Percentiles rank a stretch among this genome's conserved stretches.
These are phyloP conservation scores for Hyparrhenia diplandra DNA, from an alignment of 176 grass and related monocot species.

Conservation along the genomic window DNA sequence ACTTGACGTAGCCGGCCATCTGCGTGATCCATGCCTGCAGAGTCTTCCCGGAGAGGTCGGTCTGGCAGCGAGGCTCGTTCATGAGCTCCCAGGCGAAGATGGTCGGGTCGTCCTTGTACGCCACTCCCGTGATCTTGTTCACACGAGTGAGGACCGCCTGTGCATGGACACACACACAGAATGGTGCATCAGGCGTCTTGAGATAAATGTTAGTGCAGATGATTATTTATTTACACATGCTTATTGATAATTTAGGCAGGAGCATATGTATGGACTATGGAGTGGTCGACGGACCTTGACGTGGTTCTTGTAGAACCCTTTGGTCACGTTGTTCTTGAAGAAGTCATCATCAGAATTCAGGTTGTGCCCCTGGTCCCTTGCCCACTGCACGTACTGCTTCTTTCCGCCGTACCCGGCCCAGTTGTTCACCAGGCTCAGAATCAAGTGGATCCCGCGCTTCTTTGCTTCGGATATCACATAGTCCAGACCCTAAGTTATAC, in stretches of 20 bases:
- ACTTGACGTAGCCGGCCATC: conserved; percentile 73
- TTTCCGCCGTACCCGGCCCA: conserved; percentile 68
- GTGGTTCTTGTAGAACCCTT: conserved; percentile 70
- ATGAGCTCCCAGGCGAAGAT: conserved; percentile 93
- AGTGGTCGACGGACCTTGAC: conserved; percentile 25
- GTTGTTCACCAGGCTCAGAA: conserved; percentile 76
- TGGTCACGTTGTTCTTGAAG: conserved; percentile 35
- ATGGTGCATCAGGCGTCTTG: neutral
- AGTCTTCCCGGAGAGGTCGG: conserved; percentile 58
- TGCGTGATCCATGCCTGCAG: conserved; percentile 62
- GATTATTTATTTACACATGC: neutral
- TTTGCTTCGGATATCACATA: conserved; percentile 66
- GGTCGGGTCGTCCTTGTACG: conserved; percentile 70
- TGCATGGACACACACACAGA: neutral
- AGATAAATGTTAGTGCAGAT: neutral
- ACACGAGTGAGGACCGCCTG: conserved; percentile 54
- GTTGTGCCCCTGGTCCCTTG: conserved; percentile 43
- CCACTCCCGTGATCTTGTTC: conserved; percentile 56
- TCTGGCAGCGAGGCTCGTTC: conserved; percentile 70
- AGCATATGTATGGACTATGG: neutral
- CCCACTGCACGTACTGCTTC: conserved; percentile 84
- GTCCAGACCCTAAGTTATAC: conserved; percentile 54
- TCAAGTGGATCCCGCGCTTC: conserved; percentile 52
- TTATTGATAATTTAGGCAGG: neutral
- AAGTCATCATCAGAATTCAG: conserved; percentile 59